Evolutionary conservation across 441 rosid species (phyloP), one percentile per base, ranked within the genome.

Genomic region (Dalechampia spathulata): DNA sequence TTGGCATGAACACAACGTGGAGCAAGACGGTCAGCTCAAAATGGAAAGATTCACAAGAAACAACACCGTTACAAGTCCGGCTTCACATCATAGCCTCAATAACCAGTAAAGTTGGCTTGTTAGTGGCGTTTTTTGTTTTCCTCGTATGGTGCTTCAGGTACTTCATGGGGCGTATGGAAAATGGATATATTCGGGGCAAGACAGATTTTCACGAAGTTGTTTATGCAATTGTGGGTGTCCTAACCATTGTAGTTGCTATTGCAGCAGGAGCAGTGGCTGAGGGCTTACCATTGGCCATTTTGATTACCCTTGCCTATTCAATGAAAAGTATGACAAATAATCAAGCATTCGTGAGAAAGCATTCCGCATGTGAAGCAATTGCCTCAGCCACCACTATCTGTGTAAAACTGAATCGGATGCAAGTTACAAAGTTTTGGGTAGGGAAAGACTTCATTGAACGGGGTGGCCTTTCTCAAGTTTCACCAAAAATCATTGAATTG

Each of bases 251-350:
- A 2, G 73, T 75, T 23, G 77, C 83, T 0, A 76, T 81, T 22
- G 67, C 74, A 7, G 82, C 68, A 1, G 84, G 74, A 13, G 82
- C 80, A 0, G 75, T 78, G 25, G 80, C 84, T 0, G 82, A 74
- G 54, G 87, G 87, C 21, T 38, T 74, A 51, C 83, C 82, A 0
- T 58, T 81, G n/a, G 87, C 83, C 6, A 72, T 81, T n/a, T 74
- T 80, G 0, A 67, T 76, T 7, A 76, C 78, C 16, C 64, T 72
- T 13, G 79, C 87, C 0, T 82, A 68, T 60, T 81, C 82, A 0
- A 76, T 78, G 82, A 81, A 78, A 65, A 49, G 64, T 14, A 76
- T 78, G 82, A 74, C 76, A 74, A 55, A n/a, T 0, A 78, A 75
- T 57, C 63, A 67, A 27, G 81, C 74, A 1, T 26, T 72, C 72